phyloP scores from a whole-genome alignment of 2,329 filamentous ascomycete species.

The Leptoxyphium fumago region DNA sequence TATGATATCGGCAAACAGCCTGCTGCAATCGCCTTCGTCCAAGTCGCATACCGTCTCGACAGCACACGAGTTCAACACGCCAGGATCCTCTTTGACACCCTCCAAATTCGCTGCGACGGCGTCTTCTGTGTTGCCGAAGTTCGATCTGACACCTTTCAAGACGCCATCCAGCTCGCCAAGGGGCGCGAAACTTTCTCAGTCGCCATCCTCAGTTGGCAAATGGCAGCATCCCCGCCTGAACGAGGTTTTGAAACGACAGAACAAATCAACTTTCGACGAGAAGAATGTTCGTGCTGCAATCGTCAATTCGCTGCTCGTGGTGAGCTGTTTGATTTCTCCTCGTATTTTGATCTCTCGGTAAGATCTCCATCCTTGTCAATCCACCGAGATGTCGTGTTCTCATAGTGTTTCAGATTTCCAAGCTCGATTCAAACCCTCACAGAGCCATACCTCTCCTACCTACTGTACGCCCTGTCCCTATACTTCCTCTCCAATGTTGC shows the following conservation, averaged over 20 bases:
- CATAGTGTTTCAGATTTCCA: not conserved
- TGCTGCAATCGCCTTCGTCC: not conserved
- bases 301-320: constrained; percentile 48
- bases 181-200: constrained; percentile 3
- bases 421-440: not conserved
- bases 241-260: constrained; percentile 72
- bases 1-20: not conserved
- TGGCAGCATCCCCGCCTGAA: constrained; percentile 84
- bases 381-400: not conserved
- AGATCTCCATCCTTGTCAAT: not conserved
- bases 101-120: not conserved
- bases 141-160: not conserved
- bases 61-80: not conserved
- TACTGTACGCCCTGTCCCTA: not conserved
- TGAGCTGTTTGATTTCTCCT: constrained; percentile 13
- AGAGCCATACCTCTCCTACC: not conserved
- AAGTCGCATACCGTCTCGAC: not conserved
- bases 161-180: not conserved
- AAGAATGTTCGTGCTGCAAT: constrained; percentile 57
- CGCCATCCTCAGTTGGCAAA: constrained; percentile 40
- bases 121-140: not conserved
- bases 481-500: constrained; percentile 48
- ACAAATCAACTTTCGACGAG: constrained; percentile 63
- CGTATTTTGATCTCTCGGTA: constrained; percentile 5
- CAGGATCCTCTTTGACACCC: not conserved